A percentile compares a stretch with the other conserved stretches of the same genome.
phyloP scores from a whole-genome alignment of 768 basidiomycete genomes.

The Lentinula detonsa region DNA sequence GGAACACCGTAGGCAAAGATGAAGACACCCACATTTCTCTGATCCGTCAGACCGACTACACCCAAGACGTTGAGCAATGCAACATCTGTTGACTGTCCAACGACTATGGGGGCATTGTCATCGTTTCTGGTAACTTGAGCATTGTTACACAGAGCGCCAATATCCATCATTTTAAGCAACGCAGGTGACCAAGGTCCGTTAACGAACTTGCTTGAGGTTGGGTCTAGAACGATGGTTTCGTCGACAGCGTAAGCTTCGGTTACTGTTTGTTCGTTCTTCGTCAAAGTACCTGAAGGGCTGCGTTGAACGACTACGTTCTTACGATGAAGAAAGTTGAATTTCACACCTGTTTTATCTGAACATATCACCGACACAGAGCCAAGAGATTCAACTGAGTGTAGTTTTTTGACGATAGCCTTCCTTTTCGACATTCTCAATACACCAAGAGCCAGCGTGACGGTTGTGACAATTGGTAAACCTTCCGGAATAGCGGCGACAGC shows the following conservation, averaged over 20 bases:
- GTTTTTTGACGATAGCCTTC: conserved; percentile 95
- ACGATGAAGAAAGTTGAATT: not conserved
- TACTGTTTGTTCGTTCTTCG: conserved; percentile 95
- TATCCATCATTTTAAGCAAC: conserved; percentile 66
- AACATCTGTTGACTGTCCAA: conserved; percentile 92
- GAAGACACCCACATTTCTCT: conserved; percentile 52
- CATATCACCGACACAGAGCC: conserved; percentile 97
- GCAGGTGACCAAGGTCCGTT: conserved; percentile 50
- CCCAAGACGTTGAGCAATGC: conserved; percentile 79
- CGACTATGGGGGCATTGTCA: conserved; percentile 48
- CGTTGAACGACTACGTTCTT: not conserved
- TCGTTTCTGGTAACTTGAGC: conserved; percentile 60
- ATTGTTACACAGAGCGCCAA: conserved; percentile 90
- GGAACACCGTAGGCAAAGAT: not conserved
- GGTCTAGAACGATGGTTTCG: conserved; percentile 66
- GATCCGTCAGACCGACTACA: conserved; percentile 61
- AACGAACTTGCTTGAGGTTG: conserved; percentile 31
- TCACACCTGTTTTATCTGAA: conserved; percentile 89
- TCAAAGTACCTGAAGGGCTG: conserved; percentile 69
- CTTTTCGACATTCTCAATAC: conserved; percentile 91
- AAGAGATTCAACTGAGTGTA: conserved; percentile 91
- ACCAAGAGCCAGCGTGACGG: conserved; percentile 92
- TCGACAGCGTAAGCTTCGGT: conserved; percentile 86
- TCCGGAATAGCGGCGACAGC: conserved; percentile 99
- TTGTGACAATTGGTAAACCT: conserved; percentile 94